Evolutionary conservation across 1,284 basidiomycete genomes (phyloP), one percentile per base, ranked within the genome.

Genomic region (Leccinum glutinopallens): DNA sequence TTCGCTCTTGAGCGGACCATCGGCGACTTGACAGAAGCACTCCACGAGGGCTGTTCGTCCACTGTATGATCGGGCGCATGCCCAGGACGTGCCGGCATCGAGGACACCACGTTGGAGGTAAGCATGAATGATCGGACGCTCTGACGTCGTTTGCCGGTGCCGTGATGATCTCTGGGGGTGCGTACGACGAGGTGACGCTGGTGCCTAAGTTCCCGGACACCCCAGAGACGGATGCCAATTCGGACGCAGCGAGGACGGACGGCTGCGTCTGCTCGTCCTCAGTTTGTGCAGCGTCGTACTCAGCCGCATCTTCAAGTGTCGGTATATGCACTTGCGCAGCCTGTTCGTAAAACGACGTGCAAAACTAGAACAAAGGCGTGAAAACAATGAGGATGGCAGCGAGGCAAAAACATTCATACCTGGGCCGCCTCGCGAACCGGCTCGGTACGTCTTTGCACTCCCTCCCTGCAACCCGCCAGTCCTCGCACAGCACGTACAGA

Each of bases 331-430:
- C 90, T 70, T 94, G 89, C 2, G 95, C 94, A 5, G 94, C 93
- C 69, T 91, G 87, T 73, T 96, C 94, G 75, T 94, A 98, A 81
- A 98, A 98, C 1, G 91, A 90, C n/a, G 90, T 89, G 96, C 96
- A 98, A 76, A 97, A 97, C 91, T 95, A 68, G 61, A 41, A 19
- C 22, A 9, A 15, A 59, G 8, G 22, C 8, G 19, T 60, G 54
- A 43, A 32, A 54, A 19, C 5, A n/a, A 37, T 22, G 60, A 64
- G 15, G 15, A 22, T 13, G 19, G 9, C 19, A 22, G 8, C 2
- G 6, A 17, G 12, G 19, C 13, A 37, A 35, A 37, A 35, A 10
- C 17, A 22, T 2, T 2, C 37, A 8, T 35, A 94, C 94, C 80
- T 90, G 91, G 7, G 94, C 93, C 33, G 93, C 91, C 69, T 96